A percentile compares a stretch with the other conserved stretches of the same genome.
Conservation (phyloP, 1,284 basidiomycete genomes). For the Ceratobasidium sp. region DNA sequence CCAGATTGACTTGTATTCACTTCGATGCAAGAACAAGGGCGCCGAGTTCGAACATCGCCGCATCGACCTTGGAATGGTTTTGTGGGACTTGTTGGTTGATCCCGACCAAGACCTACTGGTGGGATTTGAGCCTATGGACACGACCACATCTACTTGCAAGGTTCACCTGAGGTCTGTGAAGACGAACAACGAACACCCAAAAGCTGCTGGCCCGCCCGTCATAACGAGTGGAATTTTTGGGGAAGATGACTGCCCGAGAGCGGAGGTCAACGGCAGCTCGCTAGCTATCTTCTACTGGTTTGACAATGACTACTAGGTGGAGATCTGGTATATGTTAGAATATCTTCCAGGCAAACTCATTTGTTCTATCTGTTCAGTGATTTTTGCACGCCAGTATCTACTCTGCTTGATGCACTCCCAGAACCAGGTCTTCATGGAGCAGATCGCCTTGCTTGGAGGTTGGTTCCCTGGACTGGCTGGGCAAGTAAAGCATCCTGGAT, state of each 20-base stretch:
- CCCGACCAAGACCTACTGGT: conserved; percentile 6
- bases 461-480: neutral
- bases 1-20: neutral
- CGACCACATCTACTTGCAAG: neutral
- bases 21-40: neutral
- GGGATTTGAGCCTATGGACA: neutral
- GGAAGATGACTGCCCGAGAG: neutral
- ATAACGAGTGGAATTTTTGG: neutral
- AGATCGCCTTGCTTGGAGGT: too few relatives aligned
- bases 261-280: neutral
- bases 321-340: neutral
- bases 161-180: neutral
- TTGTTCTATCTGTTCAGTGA: too few relatives aligned
- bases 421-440: neutral
- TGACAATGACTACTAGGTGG: neutral
- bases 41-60: neutral
- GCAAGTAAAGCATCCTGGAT: neutral
- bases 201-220: neutral
- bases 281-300: neutral
- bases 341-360: neutral
- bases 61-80: neutral
- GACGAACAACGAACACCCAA: neutral
- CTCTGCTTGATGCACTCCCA: neutral
- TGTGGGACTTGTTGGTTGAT: neutral
- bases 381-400: neutral